A percentile compares a stretch with the other conserved stretches of the same genome.
These are phyloP conservation scores for Candida andamanensis DNA, from an alignment of 805 yeast species.

Conservation along the genomic window DNA sequence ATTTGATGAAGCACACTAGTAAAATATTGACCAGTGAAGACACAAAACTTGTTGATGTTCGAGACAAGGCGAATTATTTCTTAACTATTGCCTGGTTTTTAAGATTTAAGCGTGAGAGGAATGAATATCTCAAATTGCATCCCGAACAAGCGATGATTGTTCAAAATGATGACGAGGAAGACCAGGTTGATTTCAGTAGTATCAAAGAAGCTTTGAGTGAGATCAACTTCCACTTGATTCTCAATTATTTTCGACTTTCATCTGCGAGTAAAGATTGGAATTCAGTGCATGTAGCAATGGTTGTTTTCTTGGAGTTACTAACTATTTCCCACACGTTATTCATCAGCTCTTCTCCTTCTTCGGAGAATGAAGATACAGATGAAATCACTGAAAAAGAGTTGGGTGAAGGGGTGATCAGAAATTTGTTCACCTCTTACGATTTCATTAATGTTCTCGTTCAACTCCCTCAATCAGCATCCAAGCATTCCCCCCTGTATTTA, in stretches of 20 bases:
- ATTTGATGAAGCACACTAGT: constrained; percentile 51
- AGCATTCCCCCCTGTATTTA: constrained; percentile 59
- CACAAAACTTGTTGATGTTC: constrained; percentile 25
- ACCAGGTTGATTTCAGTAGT: constrained; percentile 34
- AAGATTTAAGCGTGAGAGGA: constrained; percentile 48
- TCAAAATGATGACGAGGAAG: constrained; percentile 23
- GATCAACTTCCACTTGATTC: constrained; percentile 51
- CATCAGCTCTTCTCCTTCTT: constrained; percentile 18
- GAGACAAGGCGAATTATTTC: constrained; percentile 45
- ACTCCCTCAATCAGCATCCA: constrained; percentile 60
- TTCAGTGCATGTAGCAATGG: constrained; percentile 64
- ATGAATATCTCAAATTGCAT: constrained; percentile 6
- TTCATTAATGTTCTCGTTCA: constrained; percentile 51
- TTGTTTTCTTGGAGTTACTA: constrained; percentile 61
- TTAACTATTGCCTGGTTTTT: constrained; percentile 72
- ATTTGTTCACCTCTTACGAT: constrained; percentile 64
- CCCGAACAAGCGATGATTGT: constrained; percentile 6
- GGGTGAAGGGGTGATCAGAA: constrained; percentile 56
- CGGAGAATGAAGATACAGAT: constrained; percentile 43
- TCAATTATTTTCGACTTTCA: constrained; percentile 41
- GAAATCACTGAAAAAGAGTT: constrained; percentile 33
- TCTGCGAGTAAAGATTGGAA: constrained; percentile 45
- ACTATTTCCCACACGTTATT: constrained; percentile 43
- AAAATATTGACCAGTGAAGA: constrained; percentile 32
- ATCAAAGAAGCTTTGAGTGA: constrained; percentile 57